These are phyloP conservation scores for Protomyces pachydermus DNA, from an alignment of 1,139 yeast genomes.

Conservation along the genomic window DNA sequence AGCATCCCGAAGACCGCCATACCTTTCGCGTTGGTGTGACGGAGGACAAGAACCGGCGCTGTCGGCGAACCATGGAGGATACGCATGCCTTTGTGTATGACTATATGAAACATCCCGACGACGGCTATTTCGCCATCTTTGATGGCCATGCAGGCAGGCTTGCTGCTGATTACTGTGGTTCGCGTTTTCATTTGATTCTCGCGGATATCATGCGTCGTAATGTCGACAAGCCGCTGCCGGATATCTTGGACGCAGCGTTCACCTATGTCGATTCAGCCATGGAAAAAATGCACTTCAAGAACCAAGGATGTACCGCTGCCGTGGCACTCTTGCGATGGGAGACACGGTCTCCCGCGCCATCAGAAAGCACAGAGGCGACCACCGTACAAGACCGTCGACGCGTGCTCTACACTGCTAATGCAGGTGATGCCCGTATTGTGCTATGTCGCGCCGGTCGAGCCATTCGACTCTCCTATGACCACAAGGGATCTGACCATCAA, in stretches of 20 bases:
- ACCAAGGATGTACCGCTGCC: constrained; percentile 91
- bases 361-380: background rate
- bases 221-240: constrained; percentile 35
- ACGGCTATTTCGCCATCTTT: constrained; percentile 94
- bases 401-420: constrained; percentile 88
- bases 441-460: constrained; percentile 65
- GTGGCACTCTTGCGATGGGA: constrained; percentile 93
- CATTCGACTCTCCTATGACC: constrained; percentile 81
- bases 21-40: constrained; percentile 68
- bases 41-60: constrained; percentile 76
- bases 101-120: constrained; percentile 79
- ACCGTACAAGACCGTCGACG: constrained; percentile 38
- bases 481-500: constrained; percentile 77
- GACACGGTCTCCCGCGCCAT: background rate
- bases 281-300: constrained; percentile 46
- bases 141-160: constrained; percentile 98
- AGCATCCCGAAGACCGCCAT: constrained; percentile 10
- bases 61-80: constrained; percentile 91
- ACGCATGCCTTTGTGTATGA: constrained; percentile 91
- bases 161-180: constrained; percentile 94
- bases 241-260: constrained; percentile 47
- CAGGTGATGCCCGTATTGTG: constrained; percentile 86
- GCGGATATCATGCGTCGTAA: constrained; percentile 49
- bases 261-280: constrained; percentile 68
- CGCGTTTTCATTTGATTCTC: constrained; percentile 65